Evolutionary conservation across 805 yeast genomes (phyloP), one percentile per base, ranked within the genome.

Genomic region (Spathaspora girioi): DNA sequence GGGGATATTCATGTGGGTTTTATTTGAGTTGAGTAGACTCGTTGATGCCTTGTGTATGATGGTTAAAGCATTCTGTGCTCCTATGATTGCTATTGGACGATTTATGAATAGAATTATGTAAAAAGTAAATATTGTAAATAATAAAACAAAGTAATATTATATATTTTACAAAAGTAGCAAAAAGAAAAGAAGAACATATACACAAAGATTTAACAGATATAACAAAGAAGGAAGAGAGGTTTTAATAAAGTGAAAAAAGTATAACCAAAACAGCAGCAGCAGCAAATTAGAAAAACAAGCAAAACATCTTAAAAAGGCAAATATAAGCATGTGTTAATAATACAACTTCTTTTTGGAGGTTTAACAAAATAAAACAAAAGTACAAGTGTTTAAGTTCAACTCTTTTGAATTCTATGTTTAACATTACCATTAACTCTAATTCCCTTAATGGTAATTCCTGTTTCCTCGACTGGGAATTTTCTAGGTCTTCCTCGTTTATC

Each of bases 401-500:
- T 42, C 29, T 42, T 42, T 19, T 42, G 26, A 14, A 42, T 23
- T 42, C 44, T 42, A 42, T 42, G 44, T 18, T 42, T 42, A 18
- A 42, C 23, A 20, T 35, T 45, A 6, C 78, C 78, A 48, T 66
- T 71, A 5, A 74, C 73, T 45, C 75, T 60, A 31, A 74, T 67
- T 1, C 78, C 78, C 54, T 68, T 71, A 43, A 74, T 73, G 11
- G 78, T 74, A 7, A 72, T 59, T 1, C 77, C 80, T 7, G 76
- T 70, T 50, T 71, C 73, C 51, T 73, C 79, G n/a, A 71, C 63
- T 1, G 81, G 78, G 50, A 73, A 73, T 57, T 78, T 78, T 56
- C 81, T 65, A 1, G 82, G 82, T 55, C 83, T 65, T 12, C 83
- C 83, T 41, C 81, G 51, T 62, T 71, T 67, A 63, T 76, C 73